Evolutionary conservation across 2,329 filamentous ascomycete species (phyloP).

Genomic region (Macrophomina pseudophaseolina): DNA sequence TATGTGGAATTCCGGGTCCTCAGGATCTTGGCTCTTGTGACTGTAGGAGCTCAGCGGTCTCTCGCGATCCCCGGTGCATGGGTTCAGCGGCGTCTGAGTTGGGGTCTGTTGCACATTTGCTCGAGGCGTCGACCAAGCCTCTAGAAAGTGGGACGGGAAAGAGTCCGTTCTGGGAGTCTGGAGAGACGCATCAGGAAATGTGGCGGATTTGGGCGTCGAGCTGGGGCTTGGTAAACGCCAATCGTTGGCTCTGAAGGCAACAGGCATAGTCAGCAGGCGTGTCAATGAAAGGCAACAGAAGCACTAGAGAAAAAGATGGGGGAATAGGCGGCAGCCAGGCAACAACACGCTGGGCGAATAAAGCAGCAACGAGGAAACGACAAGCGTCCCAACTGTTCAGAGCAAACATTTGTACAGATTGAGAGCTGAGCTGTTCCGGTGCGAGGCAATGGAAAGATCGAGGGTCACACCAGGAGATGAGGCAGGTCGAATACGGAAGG

Average conservation of each 20-base stretch:
- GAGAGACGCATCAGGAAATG: constrained; percentile 46
- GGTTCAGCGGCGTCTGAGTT: constrained; percentile 47
- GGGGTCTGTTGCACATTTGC: constrained; percentile 48
- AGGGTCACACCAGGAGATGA: constrained; percentile 13
- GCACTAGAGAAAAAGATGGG: background rate
- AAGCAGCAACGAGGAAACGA: background rate
- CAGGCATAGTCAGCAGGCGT: constrained; percentile 20
- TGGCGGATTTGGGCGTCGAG: constrained; percentile 53
- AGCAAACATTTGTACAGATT: constrained; percentile 1
- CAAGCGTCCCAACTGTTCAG: background rate
- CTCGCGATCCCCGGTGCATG: constrained; percentile 43
- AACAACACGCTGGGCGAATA: background rate
- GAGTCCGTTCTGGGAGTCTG: constrained; percentile 53
- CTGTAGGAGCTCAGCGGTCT: constrained; percentile 43
- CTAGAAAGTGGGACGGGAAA: constrained; percentile 53
- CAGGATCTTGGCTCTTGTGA: constrained; percentile 41
- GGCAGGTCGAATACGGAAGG: constrained; percentile 1
- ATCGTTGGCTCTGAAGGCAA: constrained; percentile 45
- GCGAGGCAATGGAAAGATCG: background rate
- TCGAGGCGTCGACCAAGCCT: constrained; percentile 55
- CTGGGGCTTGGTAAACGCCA: constrained; percentile 58
- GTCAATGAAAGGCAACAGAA: background rate
- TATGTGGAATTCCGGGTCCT: constrained; percentile 61
- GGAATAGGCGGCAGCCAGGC: background rate
- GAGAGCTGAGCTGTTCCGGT: background rate